Evolutionary conservation across 2,329 filamentous ascomycete species (phyloP), one percentile per base, ranked within the genome.

Genomic region (Pseudomassariella vexata): DNA sequence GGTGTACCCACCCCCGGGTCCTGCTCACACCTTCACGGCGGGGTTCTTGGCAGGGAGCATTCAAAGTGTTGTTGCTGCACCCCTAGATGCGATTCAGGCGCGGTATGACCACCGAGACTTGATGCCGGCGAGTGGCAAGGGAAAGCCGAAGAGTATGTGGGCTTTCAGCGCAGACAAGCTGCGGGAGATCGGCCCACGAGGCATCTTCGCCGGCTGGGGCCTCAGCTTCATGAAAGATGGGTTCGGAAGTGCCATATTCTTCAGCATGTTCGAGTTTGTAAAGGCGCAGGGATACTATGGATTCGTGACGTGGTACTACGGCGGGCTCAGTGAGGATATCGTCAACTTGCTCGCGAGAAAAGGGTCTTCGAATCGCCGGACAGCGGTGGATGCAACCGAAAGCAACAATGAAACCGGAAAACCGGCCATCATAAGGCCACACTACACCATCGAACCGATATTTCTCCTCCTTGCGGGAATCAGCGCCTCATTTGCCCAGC

Each of bases 241-340:
- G 18, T 55, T 84, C 5, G 82, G 82, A 9, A 76, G 73, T 32
- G 82, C 78, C 21, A 57, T 84, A 12, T 86, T 86, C 66, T 89
- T 89, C 56, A 75, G 73, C 45, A 75, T 73, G 0, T 88, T 89
- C 41, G 84, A 89, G 57, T 84, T 77, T 28, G 63, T 87, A 48
- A 88, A 88, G 53, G 79, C 77, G 9, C 83, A 88, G 51, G 68
- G 69, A 9, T 83, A 85, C 57, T 86, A 86, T 55, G 63, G 63
- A 26, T 88, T 83, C 48, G 73, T 88, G 19, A 73, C 70, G 10
- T 78, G 73, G 62, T 85, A 79, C 51, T 88, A 88, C 44, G 75
- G 78, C 18, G 69, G 68, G 1, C 53, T 77, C 16, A 68, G 64
- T 18, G 63, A 67, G 24, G 66, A 75, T 20, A 65, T 64, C 9